These are phyloP conservation scores for Monilinia aucupariae DNA, from an alignment of 2,329 filamentous ascomycete species.

Conservation along the genomic window DNA sequence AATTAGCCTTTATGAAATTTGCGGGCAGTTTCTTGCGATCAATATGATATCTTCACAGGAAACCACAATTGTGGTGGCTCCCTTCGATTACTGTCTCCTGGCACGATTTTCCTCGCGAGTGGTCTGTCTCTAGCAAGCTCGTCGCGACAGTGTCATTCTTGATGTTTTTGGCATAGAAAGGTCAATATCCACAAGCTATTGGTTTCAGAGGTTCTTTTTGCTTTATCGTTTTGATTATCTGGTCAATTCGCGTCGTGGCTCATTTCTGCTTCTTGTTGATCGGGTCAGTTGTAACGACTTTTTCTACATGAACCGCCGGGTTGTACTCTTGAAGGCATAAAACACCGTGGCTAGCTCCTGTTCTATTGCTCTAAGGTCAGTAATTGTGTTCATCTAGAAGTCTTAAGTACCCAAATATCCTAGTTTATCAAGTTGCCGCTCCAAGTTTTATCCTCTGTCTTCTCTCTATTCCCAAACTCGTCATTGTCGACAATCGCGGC, in stretches of 20 bases:
- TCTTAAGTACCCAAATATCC: slow-evolving; percentile 28
- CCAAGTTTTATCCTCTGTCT: slow-evolving; percentile 43
- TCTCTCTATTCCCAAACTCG: slow-evolving; percentile 47
- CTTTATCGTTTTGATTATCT: slow-evolving; percentile 39
- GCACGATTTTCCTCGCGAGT: slow-evolving; percentile 36
- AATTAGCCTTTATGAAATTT: slow-evolving; percentile 38
- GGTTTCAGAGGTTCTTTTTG: not conserved
- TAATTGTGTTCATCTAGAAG: not conserved
- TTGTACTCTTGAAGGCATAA: slow-evolving; percentile 38
- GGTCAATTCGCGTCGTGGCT: slow-evolving; percentile 41
- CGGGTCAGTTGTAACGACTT: slow-evolving; percentile 37
- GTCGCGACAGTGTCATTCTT: slow-evolving; percentile 41
- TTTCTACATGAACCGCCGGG: slow-evolving; percentile 36
- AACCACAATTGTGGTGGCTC: slow-evolving; percentile 39
- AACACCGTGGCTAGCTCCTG: slow-evolving; percentile 42
- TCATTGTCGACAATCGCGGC: slow-evolving; percentile 50
- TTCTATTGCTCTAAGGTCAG: slow-evolving; percentile 19
- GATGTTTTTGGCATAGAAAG: not conserved
- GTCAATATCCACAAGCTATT: not conserved
- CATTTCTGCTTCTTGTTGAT: slow-evolving; percentile 35
- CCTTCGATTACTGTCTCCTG: slow-evolving; percentile 34
- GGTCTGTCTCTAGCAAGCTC: slow-evolving; percentile 26
- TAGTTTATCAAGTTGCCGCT: slow-evolving; percentile 40
- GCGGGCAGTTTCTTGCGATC: slow-evolving; percentile 36
- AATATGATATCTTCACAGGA: slow-evolving; percentile 35